Base-by-base conservation (phyloP, 2,329 filamentous ascomycete genomes). In the Xylariaceae sp. region DNA sequence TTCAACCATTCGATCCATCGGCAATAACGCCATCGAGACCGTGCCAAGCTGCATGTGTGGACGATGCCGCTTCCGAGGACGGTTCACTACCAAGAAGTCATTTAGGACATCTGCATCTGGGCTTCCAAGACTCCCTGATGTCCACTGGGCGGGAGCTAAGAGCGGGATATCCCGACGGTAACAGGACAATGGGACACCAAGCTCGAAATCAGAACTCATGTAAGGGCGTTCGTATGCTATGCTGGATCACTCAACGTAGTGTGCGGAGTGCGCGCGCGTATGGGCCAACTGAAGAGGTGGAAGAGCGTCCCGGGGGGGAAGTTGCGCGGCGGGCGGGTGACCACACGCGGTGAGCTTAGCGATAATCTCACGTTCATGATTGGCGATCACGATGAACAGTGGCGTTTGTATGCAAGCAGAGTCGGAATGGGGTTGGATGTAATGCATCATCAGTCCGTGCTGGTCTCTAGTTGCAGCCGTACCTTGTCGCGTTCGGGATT, bases 81-180 rank as follows among this genome's bases (percentile, higher is more conserved):
- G n/a, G n/a, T n/a, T n/a, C n/a, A n/a, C n/a, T n/a, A n/a, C n/a
- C n/a, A n/a, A n/a, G n/a, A n/a, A n/a, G n/a, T n/a, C n/a, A n/a
- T n/a, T n/a, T n/a, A n/a, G n/a, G n/a, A n/a, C n/a, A n/a, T n/a
- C 32, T 18, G 32, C 32, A 34, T 34, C 32, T 7, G 16, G 19
- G 32, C 32, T 34, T n/a, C 11, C 16, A 11, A 34, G 16, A 34
- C 6, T 22, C 12, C 18, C 11, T 11, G 22, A 6, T 11, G 22
- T 26, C 6, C 11, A 11, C 22, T 26, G 22, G 42, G 37, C 43
- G 49, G 51, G 45, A 52, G 44, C 51, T 50, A 52, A 48, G 39
- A 49, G 47, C 54, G 51, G 50, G 49, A 55, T 41, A 45, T 42
- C 46, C 48, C 52, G 50, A 47, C 35, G 37, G 41, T 43, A 42